These are phyloP conservation scores for Candida maesae DNA, from an alignment of 805 yeast species.

Conservation along the genomic window DNA sequence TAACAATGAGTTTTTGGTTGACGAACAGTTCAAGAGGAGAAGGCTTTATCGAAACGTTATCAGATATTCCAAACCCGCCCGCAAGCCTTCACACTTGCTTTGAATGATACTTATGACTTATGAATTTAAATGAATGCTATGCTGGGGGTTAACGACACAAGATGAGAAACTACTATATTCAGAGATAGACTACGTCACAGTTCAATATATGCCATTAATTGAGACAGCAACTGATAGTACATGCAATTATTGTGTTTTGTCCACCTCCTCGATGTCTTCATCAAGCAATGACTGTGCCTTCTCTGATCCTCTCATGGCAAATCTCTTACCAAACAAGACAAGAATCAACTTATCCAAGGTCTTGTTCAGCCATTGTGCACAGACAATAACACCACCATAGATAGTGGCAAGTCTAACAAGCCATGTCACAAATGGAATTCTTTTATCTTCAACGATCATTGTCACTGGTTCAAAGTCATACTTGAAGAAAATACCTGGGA, in stretches of 20 bases:
- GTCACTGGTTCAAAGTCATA: slow-evolving; percentile 89
- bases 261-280: slow-evolving; percentile 3
- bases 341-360: slow-evolving; percentile 50
- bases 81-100: slow-evolving; percentile 26
- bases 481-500: slow-evolving; percentile 79
- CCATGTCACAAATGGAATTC: slow-evolving; percentile 77
- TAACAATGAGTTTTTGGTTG: slow-evolving; percentile 51
- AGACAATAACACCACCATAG: slow-evolving; percentile 72
- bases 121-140: neutral
- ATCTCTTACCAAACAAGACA: slow-evolving; percentile 56
- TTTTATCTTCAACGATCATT: slow-evolving; percentile 60
- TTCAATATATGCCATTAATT: too few species aligned
- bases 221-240: too few species aligned
- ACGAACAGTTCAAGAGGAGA: slow-evolving; percentile 53
- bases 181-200: too few species aligned
- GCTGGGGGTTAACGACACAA: too few species aligned
- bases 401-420: slow-evolving; percentile 75
- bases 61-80: slow-evolving; percentile 40
- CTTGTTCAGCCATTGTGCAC: slow-evolving; percentile 63
- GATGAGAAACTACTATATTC: too few species aligned
- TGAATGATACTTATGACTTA: slow-evolving; percentile 1
- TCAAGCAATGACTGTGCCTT: slow-evolving; percentile 19
- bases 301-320: slow-evolving; percentile 27
- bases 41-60: slow-evolving; percentile 50
- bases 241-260: neutral